phyloP scores from a whole-genome alignment of 805 yeast genomes.

The Yamadazyma olivae region DNA sequence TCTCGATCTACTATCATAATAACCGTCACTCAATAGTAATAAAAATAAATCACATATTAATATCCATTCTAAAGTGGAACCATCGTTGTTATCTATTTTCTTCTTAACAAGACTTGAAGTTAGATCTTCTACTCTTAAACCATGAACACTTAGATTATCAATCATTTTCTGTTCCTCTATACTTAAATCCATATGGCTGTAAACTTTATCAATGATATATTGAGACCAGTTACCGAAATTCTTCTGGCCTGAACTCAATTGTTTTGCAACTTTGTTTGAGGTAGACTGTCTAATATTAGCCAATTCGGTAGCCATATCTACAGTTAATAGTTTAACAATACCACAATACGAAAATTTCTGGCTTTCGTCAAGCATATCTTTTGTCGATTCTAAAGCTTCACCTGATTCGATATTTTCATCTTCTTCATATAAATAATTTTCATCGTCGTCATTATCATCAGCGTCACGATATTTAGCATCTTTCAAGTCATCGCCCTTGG shows the following conservation, averaged over 20 bases:
- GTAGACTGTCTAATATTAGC: conserved; percentile 55
- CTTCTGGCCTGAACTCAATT: conserved; percentile 65
- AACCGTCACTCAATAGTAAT: conserved; percentile 74
- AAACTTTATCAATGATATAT: conserved; percentile 65
- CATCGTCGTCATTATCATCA: conserved; percentile 12
- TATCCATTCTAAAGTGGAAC: conserved; percentile 82
- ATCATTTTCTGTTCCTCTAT: conserved; percentile 85
- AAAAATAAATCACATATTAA: conserved; percentile 87
- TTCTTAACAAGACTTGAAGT: conserved; percentile 47
- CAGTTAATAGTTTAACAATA: conserved; percentile 67
- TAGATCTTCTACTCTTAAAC: conserved; percentile 71
- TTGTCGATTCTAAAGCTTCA: conserved; percentile 77
- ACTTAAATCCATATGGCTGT: conserved; percentile 73
- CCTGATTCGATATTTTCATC: conserved; percentile 47
- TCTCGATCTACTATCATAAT: conserved; percentile 87
- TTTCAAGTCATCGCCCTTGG: conserved; percentile 14
- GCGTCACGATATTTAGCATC: conserved; percentile 24
- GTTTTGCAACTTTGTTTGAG: conserved; percentile 52
- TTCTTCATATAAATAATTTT: conserved; percentile 20
- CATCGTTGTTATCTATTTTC: conserved; percentile 2
- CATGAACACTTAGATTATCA: conserved; percentile 79
- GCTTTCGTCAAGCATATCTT: conserved; percentile 71
- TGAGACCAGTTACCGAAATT: conserved; percentile 84
- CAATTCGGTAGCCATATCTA: conserved; percentile 78
- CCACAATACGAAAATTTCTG: conserved; percentile 94